phyloP scores from a whole-genome alignment of 1,284 basidiomycete genomes.

The Athelia sp. region DNA sequence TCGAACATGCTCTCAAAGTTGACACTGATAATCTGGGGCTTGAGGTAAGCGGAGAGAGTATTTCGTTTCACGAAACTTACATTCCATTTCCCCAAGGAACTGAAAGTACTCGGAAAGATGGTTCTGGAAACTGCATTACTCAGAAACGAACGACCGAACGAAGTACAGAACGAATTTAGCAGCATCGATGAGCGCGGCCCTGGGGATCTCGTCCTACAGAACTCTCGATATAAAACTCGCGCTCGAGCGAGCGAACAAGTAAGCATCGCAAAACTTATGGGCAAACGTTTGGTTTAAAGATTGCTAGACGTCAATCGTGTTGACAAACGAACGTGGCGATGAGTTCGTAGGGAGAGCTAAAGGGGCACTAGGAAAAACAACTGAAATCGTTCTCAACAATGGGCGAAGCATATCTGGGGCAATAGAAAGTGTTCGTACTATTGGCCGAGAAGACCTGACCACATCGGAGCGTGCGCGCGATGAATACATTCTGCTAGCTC shows the following conservation, averaged over 20 bases:
- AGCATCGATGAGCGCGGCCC: slow-evolving; percentile 12
- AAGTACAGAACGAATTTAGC: slow-evolving; percentile 9
- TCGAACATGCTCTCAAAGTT: slow-evolving; percentile 13
- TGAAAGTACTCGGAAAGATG: slow-evolving; percentile 17
- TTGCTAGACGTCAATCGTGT: slow-evolving; percentile 21
- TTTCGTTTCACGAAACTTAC: too few relatives aligned
- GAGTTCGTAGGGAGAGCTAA: slow-evolving; percentile 23
- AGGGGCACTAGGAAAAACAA: slow-evolving; percentile 23
- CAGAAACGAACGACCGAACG: slow-evolving; percentile 18
- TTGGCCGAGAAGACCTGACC: slow-evolving; percentile 29
- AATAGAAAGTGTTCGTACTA: slow-evolving; percentile 24
- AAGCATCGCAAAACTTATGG: slow-evolving; percentile 3
- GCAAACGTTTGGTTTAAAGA: slow-evolving; percentile 1
- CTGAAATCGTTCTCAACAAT: slow-evolving; percentile 20
- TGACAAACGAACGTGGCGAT: slow-evolving; percentile 20
- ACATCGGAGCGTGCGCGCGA: slow-evolving; percentile 30
- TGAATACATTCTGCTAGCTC: slow-evolving; percentile 23
- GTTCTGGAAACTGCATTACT: slow-evolving; percentile 22
- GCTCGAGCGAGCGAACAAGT: slow-evolving; percentile 27
- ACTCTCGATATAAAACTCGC: slow-evolving; percentile 30
- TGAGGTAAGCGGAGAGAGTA: slow-evolving; percentile 16
- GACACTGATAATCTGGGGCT: slow-evolving; percentile 16
- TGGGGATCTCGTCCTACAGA: slow-evolving; percentile 21
- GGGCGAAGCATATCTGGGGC: slow-evolving; percentile 6
- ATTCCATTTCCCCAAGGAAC: too few relatives aligned